Conservation (phyloP, 2,329 filamentous ascomycete species). For the Colletotrichum zoysiae region DNA sequence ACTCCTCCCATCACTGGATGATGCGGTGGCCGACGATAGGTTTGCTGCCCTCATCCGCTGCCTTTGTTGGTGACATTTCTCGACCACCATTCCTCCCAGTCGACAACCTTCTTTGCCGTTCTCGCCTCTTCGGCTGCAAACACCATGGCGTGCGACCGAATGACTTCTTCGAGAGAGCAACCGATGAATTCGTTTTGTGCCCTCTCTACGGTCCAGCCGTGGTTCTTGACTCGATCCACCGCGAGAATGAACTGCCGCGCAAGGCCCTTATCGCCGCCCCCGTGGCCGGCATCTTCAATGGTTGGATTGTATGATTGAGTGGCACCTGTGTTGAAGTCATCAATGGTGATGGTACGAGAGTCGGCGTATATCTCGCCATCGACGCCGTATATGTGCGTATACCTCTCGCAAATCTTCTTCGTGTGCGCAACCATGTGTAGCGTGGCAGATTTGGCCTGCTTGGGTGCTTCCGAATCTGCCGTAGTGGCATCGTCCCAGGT, state of each 20-base stretch:
- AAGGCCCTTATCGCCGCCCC: constrained; percentile 61
- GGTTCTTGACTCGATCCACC: constrained; percentile 81
- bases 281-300: constrained; percentile 39
- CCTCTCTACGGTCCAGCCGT: constrained; percentile 72
- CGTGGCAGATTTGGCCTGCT: constrained; percentile 77
- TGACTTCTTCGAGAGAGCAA: constrained; percentile 85
- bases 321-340: constrained; percentile 59
- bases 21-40: background rate
- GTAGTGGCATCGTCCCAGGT: constrained; percentile 81
- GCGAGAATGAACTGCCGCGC: constrained; percentile 86
- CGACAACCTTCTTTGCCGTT: constrained; percentile 74
- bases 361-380: constrained; percentile 90
- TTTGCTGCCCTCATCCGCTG: constrained; percentile 9
- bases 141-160: constrained; percentile 92
- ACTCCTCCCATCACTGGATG: background rate
- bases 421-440: constrained; percentile 97
- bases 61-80: constrained; percentile 46
- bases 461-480: constrained; percentile 34
- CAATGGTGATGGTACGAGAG: constrained; percentile 79
- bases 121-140: constrained; percentile 95
- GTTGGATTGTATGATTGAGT: constrained; percentile 39
- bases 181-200: constrained; percentile 84
- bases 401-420: constrained; percentile 85
- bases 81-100: constrained; percentile 84
- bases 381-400: constrained; percentile 88